A percentile compares a stretch with the other conserved stretches of the same genome.
phyloP scores from a whole-genome alignment of 345 rosid species.

The Punica granatum region DNA sequence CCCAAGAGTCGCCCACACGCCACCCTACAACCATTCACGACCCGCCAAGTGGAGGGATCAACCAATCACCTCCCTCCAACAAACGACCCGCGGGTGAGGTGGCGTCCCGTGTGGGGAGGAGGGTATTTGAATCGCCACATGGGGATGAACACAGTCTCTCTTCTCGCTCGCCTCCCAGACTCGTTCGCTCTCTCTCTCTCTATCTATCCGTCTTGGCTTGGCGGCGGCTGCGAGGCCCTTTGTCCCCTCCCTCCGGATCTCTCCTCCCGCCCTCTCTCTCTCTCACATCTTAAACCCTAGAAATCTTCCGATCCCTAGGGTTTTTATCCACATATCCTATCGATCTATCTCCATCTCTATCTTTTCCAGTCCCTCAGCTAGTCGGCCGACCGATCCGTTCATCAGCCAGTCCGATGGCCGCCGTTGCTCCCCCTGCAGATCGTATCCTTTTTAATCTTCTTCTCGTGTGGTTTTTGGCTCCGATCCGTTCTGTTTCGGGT shows the following conservation, averaged over 20 bases:
- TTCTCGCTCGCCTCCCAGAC: neutral
- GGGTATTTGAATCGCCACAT: constrained; percentile 54
- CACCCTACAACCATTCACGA: neutral
- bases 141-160: constrained; percentile 31
- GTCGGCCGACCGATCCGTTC: neutral
- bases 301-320: neutral
- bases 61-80: neutral
- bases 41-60: neutral
- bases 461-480: neutral
- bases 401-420: constrained; percentile 15
- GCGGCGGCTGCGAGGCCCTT: constrained; percentile 11
- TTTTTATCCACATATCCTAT: neutral
- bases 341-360: neutral
- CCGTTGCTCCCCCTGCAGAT: constrained; percentile 31
- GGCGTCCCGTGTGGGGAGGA: constrained; percentile 8
- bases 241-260: neutral
- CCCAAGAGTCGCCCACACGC: neutral
- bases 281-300: constrained; percentile 6
- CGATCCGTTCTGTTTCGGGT: neutral
- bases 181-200: neutral
- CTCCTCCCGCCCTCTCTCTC: neutral
- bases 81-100: constrained; percentile 7
- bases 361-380: neutral
- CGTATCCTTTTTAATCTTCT: constrained; percentile 24
- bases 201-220: neutral